phyloP scores from a whole-genome alignment of 2,329 filamentous ascomycete species.

The Fusarium nodosum region DNA sequence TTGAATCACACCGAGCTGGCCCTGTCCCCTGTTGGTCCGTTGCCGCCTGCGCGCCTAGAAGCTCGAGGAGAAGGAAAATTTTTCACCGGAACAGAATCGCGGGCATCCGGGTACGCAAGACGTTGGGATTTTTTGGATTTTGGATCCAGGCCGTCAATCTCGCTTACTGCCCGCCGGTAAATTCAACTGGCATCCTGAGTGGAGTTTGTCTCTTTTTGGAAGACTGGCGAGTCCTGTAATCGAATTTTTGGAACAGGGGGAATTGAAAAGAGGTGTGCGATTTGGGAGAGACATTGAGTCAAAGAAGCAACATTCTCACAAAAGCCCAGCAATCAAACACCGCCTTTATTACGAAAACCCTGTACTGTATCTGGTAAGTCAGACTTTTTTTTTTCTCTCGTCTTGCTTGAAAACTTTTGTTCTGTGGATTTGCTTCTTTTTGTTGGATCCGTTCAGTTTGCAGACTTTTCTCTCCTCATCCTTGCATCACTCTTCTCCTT shows the following conservation, averaged over 20 bases:
- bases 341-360: constrained; percentile 25
- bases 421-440: constrained; percentile 30
- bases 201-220: constrained; percentile 28
- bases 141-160: constrained; percentile 53
- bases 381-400: constrained; percentile 7
- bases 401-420: constrained; percentile 26
- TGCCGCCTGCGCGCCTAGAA: constrained; percentile 51
- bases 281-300: constrained; percentile 10
- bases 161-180: constrained; percentile 55
- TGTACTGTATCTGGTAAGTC: constrained; percentile 19
- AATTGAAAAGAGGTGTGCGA: constrained; percentile 28
- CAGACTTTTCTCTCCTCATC: constrained; percentile 20
- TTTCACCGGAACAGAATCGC: constrained; percentile 51
- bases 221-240: constrained; percentile 36
- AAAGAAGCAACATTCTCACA: constrained; percentile 19
- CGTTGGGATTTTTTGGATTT: constrained; percentile 46
- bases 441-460: constrained; percentile 28
- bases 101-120: constrained; percentile 48
- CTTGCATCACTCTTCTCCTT: constrained; percentile 35
- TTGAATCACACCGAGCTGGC: constrained; percentile 51
- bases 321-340: constrained; percentile 25
- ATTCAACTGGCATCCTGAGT: constrained; percentile 51
- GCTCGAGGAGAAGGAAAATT: constrained; percentile 50
- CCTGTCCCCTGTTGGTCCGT: constrained; percentile 46
- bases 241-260: constrained; percentile 33